Base-by-base conservation (phyloP, 768 basidiomycete genomes). In the Rhodotorula babjevae region DNA sequence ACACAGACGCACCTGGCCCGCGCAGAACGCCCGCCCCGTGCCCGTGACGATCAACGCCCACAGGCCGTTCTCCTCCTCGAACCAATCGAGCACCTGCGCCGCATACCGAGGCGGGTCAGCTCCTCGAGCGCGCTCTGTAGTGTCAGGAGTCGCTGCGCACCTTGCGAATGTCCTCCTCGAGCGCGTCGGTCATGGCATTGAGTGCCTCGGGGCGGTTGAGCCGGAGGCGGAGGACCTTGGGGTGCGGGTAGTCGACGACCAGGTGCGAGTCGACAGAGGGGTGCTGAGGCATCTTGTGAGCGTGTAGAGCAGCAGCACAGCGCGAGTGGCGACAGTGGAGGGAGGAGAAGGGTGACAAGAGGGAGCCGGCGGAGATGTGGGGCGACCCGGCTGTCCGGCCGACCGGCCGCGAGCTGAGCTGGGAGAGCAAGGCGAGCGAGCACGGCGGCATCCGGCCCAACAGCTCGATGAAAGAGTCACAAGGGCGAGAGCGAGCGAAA, bases 191-290 rank as follows among this genome's bases (percentile, higher is more conserved):
- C 84, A 93, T 85, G 2, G 92, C 90, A 77, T 93, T 92, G 78
- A 90, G 85, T 12, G 84, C 79, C 65, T 84, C 83, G 0, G 90
- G 90, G 14, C 90, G 84, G 81, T 92, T 92, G 72, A 89, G 79
- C 21, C 85, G 84, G 42, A 89, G 74, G 25, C 86, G 82, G 46
- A 87, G 79, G 11, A 86, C 83, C 77, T 88, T 87, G 14, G 84
- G 82, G 52, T 76, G 73, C 1, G 87, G 87, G 44, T 69, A 76
- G 18, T 71, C 64, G 9, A 78, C 67, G 61, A 79, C 67, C 53
- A 79, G 71, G 66, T 79, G 71, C 6, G 56, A 4, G 25, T 59
- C 66, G 63, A 29, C 57, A n/a, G 23, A 21, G 36, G 71, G 71
- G 42, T 67, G n/a, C 9, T 61, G n/a, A 9, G 29, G 27, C 46